Conservation (phyloP, 129 eudicot species). For the Scalesia atractyloides region DNA sequence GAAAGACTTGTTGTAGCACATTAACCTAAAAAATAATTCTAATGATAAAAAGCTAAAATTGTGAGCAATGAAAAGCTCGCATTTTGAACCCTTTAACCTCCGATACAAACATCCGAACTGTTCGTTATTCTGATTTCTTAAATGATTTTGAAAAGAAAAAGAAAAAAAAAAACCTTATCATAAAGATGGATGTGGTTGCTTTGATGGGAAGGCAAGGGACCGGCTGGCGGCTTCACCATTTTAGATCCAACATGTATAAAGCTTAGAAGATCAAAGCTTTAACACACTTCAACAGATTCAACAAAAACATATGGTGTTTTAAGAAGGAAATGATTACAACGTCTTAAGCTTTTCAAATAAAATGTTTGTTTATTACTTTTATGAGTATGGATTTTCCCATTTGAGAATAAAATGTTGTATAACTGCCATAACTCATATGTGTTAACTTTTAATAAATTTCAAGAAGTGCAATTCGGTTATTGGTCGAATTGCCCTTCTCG, state of each 20-base stretch:
- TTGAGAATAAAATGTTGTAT: not conserved
- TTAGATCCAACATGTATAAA: conserved; percentile 23
- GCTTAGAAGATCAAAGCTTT: conserved; percentile 26
- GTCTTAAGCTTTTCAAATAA: not conserved
- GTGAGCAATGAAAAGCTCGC: no score
- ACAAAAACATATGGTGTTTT: not conserved
- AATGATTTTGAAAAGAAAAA: not conserved
- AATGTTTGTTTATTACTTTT: not conserved
- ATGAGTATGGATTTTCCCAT: no score
- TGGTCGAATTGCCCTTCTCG: no score
- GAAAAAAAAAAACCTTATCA: not conserved
- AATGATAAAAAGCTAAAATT: no score
- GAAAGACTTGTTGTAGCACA: no score
- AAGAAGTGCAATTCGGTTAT: no score
- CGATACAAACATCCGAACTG: no score
- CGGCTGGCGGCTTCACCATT: conserved; percentile 19
- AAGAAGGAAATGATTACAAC: not conserved
- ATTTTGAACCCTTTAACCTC: no score
- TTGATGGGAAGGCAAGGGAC: conserved; percentile 28
- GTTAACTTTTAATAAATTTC: no score
- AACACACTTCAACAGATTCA: conserved; percentile 9
- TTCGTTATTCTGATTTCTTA: not conserved
- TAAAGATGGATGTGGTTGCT: conserved; percentile 15
- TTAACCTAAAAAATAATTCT: no score
- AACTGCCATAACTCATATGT: not conserved